These are phyloP conservation scores for Solanum sejunctum DNA, from an alignment of 257 asterid species.

Conservation along the genomic window DNA sequence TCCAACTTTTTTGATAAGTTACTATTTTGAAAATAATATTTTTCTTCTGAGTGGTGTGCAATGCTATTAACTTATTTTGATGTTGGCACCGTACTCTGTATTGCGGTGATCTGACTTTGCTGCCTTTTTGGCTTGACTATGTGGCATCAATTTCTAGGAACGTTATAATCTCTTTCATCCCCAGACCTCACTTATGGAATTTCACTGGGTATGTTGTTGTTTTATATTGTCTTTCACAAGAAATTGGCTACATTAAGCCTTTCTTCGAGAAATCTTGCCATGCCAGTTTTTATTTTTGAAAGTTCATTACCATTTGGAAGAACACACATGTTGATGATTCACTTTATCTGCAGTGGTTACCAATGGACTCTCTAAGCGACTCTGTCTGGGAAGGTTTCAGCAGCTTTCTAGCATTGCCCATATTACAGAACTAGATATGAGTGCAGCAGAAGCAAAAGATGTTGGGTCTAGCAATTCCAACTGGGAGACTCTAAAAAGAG, in stretches of 20 bases:
- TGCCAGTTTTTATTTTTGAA: neutral
- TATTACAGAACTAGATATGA: conserved; percentile 10
- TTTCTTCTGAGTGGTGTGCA: neutral
- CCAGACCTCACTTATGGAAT: no score
- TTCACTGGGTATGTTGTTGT: no score
- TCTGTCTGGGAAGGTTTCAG: conserved; percentile 46
- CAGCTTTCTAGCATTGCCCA: conserved; percentile 39
- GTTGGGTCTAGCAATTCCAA: conserved; percentile 18
- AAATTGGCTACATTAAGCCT: neutral
- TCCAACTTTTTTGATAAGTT: neutral
- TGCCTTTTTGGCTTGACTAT: neutral
- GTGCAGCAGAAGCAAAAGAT: conserved; percentile 5
- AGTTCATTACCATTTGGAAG: neutral
- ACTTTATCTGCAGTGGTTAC: conserved; percentile 42
- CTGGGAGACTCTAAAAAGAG: conserved; percentile 28
- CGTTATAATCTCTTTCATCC: neutral
- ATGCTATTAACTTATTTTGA: neutral
- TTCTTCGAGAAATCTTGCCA: neutral
- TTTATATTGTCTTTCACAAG: neutral
- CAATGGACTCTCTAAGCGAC: conserved; percentile 39
- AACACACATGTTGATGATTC: neutral
- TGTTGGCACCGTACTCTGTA: neutral
- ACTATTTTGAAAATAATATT: neutral
- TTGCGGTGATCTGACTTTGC: neutral
- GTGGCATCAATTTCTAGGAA: neutral